phyloP scores from a whole-genome alignment of 192 early-diverging fungal genomes.

The Haplosporangium gracile region DNA sequence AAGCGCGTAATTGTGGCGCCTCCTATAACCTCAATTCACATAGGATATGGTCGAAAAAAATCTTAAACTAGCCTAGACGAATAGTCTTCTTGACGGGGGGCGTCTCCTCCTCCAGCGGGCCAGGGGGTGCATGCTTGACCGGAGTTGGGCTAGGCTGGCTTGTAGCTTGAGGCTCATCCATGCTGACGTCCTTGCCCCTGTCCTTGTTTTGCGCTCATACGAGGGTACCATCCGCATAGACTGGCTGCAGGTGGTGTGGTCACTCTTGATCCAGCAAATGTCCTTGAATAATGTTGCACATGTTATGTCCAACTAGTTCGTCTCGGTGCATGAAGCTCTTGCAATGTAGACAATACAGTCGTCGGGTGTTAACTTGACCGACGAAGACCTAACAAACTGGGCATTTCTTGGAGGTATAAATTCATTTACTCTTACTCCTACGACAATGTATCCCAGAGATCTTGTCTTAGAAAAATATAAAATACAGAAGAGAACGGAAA shows the following conservation, averaged over 20 bases:
- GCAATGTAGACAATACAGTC: conserved; percentile 5
- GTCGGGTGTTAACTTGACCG: neutral
- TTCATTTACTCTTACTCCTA: conserved; percentile 19
- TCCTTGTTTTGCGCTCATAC: neutral
- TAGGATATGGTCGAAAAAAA: too few species aligned
- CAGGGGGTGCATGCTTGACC: neutral
- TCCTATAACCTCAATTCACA: too few species aligned
- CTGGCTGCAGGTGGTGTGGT: conserved; percentile 7
- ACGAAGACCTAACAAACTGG: conserved; percentile 10
- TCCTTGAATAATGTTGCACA: conserved; percentile 18
- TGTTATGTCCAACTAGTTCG: conserved; percentile 7
- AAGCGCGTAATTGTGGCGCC: too few species aligned
- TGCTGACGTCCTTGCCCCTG: neutral
- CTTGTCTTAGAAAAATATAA: conserved; percentile 1
- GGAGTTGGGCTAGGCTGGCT: neutral
- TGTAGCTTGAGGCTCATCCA: neutral
- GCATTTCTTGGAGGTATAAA: conserved; percentile 11
- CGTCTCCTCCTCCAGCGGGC: neutral
- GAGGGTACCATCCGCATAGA: neutral
- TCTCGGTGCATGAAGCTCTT: neutral
- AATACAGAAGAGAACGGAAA: neutral
- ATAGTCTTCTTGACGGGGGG: neutral
- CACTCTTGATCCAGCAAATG: neutral
- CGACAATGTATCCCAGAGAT: neutral
- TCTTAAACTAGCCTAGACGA: neutral